Percentiles rank a stretch among this genome's conserved stretches.
These are phyloP conservation scores for Verticillium alfalfae DNA, from an alignment of 2,329 filamentous ascomycete genomes.

Conservation along the genomic window DNA sequence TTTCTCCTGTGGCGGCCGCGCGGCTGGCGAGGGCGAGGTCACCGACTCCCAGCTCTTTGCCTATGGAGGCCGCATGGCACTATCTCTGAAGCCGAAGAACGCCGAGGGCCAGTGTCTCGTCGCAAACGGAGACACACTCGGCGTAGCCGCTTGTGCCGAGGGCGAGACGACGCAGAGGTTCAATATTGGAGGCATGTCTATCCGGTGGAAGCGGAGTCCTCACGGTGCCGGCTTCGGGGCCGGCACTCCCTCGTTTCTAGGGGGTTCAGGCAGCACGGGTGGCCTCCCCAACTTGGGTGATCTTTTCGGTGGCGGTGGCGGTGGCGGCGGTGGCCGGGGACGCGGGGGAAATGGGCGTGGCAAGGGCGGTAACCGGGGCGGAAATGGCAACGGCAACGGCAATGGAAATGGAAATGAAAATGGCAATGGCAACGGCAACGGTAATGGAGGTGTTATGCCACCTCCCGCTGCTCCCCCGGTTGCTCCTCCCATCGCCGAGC, in stretches of 20 bases:
- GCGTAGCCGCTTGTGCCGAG: constrained; percentile 34
- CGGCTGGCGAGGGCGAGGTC: constrained; percentile 45
- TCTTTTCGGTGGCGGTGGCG: background rate
- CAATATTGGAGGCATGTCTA: constrained; percentile 13
- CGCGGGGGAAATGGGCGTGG: background rate
- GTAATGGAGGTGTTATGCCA: constrained; percentile 4
- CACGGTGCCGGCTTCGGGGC: background rate
- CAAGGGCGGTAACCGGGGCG: background rate
- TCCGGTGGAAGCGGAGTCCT: background rate
- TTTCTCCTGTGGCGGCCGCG: constrained; percentile 54
- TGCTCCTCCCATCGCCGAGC: background rate
- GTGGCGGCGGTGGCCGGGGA: background rate
- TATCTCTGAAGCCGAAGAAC: constrained; percentile 40
- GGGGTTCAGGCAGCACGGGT: background rate
- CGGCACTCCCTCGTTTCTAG: background rate
- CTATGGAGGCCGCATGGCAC: constrained; percentile 33
- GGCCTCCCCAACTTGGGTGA: background rate
- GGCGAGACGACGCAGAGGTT: constrained; percentile 38
- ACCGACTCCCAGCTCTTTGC: constrained; percentile 47
- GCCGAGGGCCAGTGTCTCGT: constrained; percentile 39
- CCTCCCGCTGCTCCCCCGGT: constrained; percentile 10
- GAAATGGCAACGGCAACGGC: constrained; percentile 3
- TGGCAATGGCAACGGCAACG: constrained; percentile 1
- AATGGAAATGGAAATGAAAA: constrained; percentile 1
- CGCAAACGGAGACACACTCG: constrained; percentile 34